phyloP scores from a whole-genome alignment of 257 asterid genomes.

The Eustoma russellianum region DNA sequence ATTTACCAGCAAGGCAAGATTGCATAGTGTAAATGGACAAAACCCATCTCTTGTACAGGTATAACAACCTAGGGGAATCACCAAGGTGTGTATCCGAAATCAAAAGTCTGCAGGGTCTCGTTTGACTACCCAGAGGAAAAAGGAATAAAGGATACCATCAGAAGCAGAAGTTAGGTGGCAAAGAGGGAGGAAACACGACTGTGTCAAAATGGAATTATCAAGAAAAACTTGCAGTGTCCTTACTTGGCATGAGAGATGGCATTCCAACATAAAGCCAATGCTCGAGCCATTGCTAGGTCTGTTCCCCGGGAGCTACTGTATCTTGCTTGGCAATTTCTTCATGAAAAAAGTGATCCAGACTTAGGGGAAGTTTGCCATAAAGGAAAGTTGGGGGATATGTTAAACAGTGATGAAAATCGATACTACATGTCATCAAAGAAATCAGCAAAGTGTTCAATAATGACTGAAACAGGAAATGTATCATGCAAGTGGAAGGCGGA shows the following conservation, averaged over 20 bases:
- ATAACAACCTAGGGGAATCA: slow-evolving; percentile 67
- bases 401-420: not conserved
- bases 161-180: too few relatives aligned
- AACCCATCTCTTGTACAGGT: slow-evolving; percentile 82
- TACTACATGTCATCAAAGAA: slow-evolving; percentile 59
- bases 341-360: slow-evolving; percentile 6
- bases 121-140: slow-evolving; percentile 26
- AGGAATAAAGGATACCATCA: too few relatives aligned
- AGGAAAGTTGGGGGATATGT: not conserved
- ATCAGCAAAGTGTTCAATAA: slow-evolving; percentile 75
- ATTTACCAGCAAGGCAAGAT: slow-evolving; percentile 23
- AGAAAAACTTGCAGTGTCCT: slow-evolving; percentile 9
- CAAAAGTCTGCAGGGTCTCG: slow-evolving; percentile 45
- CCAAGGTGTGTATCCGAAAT: slow-evolving; percentile 78
- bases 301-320: slow-evolving; percentile 67
- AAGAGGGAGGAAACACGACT: slow-evolving; percentile 1
- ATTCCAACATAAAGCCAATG: slow-evolving; percentile 56
- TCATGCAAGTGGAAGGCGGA: slow-evolving; percentile 82
- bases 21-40: slow-evolving; percentile 62
- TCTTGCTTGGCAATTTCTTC: slow-evolving; percentile 63
- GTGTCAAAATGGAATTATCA: not conserved
- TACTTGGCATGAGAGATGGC: slow-evolving; percentile 68
- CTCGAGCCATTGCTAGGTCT: slow-evolving; percentile 81
- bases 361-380: not conserved
- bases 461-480: slow-evolving; percentile 43